Conservation (phyloP, 129 eudicot genomes). For the Heracleum sosnowskyi region DNA sequence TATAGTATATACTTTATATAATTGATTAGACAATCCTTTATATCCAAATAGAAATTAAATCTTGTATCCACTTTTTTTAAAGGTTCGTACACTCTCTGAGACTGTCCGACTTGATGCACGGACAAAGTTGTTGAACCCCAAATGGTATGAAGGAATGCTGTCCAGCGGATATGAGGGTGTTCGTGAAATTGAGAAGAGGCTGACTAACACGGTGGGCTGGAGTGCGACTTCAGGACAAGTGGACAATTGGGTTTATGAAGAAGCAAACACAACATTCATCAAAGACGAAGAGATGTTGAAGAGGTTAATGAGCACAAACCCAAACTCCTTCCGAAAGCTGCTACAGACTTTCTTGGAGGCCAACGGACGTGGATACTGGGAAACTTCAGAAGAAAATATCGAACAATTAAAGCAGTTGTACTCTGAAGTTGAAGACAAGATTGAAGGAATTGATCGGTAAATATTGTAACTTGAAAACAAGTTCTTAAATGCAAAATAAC, state of each 20-base stretch:
- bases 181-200: conserved; percentile 93
- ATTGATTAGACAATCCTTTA: background rate
- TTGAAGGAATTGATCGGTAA: conserved; percentile 84
- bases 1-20: background rate
- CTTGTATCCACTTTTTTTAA: background rate
- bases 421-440: conserved; percentile 96
- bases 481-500: conserved; percentile 12
- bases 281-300: conserved; percentile 89
- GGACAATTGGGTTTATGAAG: conserved; percentile 96
- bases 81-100: conserved; percentile 95
- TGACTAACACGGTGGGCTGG: conserved; percentile 98
- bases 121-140: conserved; percentile 87
- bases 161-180: conserved; percentile 97
- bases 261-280: conserved; percentile 94
- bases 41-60: background rate
- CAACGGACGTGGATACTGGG: conserved; percentile 98
- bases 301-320: conserved; percentile 91
- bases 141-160: conserved; percentile 99
- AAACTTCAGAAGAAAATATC: conserved; percentile 79
- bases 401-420: conserved; percentile 81
- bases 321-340: conserved; percentile 90
- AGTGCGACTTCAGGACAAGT: conserved; percentile 99
- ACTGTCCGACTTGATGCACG: conserved; percentile 92
- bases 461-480: background rate
- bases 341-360: conserved; percentile 97